These are phyloP conservation scores for Cystofilobasidium macerans DNA, from an alignment of 768 basidiomycete species.

Conservation along the genomic window DNA sequence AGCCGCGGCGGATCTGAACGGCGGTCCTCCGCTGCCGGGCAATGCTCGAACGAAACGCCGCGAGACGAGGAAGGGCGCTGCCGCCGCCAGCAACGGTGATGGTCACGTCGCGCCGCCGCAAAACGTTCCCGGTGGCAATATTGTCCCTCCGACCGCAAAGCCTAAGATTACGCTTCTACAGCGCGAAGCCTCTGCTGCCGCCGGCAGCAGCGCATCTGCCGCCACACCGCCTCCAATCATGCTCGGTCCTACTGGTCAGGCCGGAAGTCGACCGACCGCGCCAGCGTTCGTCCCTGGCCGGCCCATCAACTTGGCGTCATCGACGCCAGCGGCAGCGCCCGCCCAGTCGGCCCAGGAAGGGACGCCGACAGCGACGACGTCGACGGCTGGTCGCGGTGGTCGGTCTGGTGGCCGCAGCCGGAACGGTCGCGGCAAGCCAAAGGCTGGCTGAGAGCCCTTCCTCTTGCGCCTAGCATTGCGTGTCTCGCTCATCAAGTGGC, in stretches of 20 bases:
- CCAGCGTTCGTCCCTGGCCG: not conserved
- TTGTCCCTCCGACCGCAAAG: not conserved
- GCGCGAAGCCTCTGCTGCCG: not conserved
- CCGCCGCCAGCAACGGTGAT: not conserved
- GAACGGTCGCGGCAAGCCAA: no score
- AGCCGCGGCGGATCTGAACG: no score
- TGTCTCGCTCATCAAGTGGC: no score
- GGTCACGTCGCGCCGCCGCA: not conserved
- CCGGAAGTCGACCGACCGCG: not conserved
- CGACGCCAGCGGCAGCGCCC: no score
- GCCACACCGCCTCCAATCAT: not conserved
- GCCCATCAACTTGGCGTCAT: not conserved
- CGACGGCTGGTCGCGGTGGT: no score
- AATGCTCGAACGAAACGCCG: not conserved
- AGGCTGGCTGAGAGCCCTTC: no score
- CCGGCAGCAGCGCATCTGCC: not conserved
- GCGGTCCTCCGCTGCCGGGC: no score
- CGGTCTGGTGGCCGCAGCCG: no score
- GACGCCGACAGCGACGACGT: no score
- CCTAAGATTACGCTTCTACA: constrained; percentile 4
- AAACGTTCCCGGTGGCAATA: not conserved
- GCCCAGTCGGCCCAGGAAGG: no score
- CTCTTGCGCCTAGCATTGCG: no score
- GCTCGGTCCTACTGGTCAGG: not conserved
- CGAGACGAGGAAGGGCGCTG: not conserved